Evolutionary conservation across 768 basidiomycete genomes (phyloP).

Genomic region (Tricholoma flavovirens): DNA sequence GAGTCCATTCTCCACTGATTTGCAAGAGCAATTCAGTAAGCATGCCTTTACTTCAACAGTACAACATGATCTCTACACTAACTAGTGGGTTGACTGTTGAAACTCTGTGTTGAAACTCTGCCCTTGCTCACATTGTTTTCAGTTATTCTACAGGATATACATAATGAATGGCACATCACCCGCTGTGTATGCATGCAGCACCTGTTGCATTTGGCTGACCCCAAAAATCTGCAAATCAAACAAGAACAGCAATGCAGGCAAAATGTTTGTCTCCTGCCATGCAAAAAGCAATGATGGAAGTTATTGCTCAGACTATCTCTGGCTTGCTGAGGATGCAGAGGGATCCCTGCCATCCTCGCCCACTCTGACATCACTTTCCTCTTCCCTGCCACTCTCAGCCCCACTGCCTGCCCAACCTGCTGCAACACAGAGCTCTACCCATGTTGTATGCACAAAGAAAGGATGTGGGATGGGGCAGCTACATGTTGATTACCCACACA

Average conservation of each 20-base stretch:
- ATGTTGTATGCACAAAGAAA: not conserved
- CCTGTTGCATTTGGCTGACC: not conserved
- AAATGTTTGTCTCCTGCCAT: not conserved
- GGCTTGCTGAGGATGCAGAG: not conserved
- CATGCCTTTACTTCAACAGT: not conserved
- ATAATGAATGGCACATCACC: not conserved
- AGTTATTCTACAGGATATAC: not conserved
- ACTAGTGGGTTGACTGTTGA: not conserved
- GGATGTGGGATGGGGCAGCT: not conserved
- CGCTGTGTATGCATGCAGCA: not conserved
- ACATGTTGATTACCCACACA: not conserved
- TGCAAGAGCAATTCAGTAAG: not conserved
- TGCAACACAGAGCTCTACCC: not conserved
- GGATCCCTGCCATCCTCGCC: not conserved
- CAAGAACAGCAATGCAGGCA: not conserved
- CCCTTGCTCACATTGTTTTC: not conserved
- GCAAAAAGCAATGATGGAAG: not conserved
- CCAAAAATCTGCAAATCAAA: not conserved
- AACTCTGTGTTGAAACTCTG: not conserved
- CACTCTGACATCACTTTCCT: not conserved
- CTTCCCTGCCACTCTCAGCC: not conserved
- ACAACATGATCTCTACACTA: not conserved
- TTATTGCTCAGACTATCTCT: not conserved
- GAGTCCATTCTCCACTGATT: not conserved
- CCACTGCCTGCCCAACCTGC: not conserved